Evolutionary conservation across 2,329 filamentous ascomycete species (phyloP).

Genomic region (Elsinoe fawcettii): DNA sequence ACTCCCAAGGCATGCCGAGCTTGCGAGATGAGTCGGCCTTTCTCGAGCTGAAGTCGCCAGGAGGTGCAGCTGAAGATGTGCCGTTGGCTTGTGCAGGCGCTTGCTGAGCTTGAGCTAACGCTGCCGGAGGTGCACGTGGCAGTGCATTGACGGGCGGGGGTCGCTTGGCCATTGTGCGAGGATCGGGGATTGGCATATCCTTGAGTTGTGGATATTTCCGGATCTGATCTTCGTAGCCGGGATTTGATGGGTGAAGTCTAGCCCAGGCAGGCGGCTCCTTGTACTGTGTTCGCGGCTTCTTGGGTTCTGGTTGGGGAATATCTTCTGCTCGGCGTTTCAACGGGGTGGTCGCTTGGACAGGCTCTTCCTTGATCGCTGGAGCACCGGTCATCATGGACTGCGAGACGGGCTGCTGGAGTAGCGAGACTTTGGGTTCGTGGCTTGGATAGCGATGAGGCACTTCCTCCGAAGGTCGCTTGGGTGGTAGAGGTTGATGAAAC

Average conservation of each 20-base stretch:
- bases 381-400: slow-evolving; percentile 7
- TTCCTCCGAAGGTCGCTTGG: neutral
- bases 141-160: neutral
- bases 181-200: neutral
- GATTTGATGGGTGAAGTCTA: slow-evolving; percentile 25
- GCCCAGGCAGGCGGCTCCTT: slow-evolving; percentile 29
- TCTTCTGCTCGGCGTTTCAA: slow-evolving; percentile 25
- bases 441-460: neutral
- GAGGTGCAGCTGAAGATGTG: neutral
- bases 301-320: slow-evolving; percentile 21
- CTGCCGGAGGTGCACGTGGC: neutral
- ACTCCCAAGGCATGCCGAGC: slow-evolving; percentile 17
- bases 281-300: slow-evolving; percentile 27
- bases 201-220: slow-evolving; percentile 3
- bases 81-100: neutral
- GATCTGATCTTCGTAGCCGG: slow-evolving; percentile 18
- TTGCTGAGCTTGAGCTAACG: neutral
- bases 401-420: slow-evolving; percentile 18
- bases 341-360: slow-evolving; percentile 8
- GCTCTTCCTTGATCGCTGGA: neutral
- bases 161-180: neutral
- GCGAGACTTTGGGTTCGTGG: slow-evolving; percentile 14
- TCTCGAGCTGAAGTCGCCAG: neutral
- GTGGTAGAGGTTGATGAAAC: neutral
- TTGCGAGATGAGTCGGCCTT: slow-evolving; percentile 4